phyloP scores from a whole-genome alignment of 306 rosid genomes.

The Prunus fruticosa region DNA sequence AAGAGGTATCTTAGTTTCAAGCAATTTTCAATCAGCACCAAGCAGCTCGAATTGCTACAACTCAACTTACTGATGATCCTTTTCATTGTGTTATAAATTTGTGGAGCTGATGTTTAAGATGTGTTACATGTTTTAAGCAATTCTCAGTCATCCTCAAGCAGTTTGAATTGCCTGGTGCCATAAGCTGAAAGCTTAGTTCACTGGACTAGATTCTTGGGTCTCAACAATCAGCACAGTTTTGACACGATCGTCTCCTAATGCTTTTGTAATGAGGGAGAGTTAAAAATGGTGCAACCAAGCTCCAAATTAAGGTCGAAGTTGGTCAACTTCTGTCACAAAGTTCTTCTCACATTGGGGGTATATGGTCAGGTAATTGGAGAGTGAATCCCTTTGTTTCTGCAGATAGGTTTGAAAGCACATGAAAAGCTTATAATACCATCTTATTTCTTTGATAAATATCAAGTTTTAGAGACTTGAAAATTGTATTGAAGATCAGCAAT shows the following conservation, averaged over 20 bases:
- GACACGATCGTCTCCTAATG: neutral
- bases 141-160: neutral
- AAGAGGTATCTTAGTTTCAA: neutral
- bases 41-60: neutral
- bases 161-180: neutral
- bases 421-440: neutral
- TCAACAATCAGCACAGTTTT: neutral
- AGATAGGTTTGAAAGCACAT: neutral
- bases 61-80: neutral
- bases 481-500: too few species aligned
- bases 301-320: neutral
- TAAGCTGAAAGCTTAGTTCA: neutral
- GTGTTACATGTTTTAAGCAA: neutral
- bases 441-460: too few species aligned
- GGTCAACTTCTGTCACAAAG: neutral
- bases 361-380: neutral
- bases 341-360: neutral
- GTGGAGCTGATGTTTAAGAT: neutral
- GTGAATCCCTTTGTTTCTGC: too few species aligned
- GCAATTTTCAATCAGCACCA: neutral
- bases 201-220: neutral
- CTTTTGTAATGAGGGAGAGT: neutral
- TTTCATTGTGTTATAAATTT: neutral
- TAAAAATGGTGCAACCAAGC: neutral
- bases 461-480: too few species aligned